phyloP scores from a whole-genome alignment of 768 basidiomycete genomes.

The Antrodiella citrinella region DNA sequence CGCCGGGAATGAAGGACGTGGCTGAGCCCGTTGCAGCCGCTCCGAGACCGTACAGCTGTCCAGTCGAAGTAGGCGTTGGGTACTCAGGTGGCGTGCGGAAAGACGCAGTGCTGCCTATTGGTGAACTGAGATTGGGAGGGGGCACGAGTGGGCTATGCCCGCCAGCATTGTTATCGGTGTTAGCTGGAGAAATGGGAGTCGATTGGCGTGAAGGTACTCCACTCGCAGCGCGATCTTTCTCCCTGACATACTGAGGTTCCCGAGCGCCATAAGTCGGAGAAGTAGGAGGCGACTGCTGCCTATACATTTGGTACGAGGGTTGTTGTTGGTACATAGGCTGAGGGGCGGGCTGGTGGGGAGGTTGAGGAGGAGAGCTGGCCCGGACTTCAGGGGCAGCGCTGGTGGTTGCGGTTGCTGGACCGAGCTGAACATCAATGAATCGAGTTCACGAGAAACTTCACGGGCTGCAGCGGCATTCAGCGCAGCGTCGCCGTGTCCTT shows the following conservation, averaged over 20 bases:
- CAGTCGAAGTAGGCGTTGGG: conserved; percentile 22
- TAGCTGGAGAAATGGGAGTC: background rate
- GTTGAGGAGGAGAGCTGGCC: conserved; percentile 26
- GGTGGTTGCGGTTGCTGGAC: conserved; percentile 15
- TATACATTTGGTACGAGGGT: background rate
- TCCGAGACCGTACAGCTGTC: conserved; percentile 16
- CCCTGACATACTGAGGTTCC: conserved; percentile 5
- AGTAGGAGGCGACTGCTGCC: background rate
- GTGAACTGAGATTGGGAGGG: conserved; percentile 6
- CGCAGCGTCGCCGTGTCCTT: conserved; percentile 32
- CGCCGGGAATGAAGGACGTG: conserved; percentile 19
- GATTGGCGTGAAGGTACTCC: conserved; percentile 1
- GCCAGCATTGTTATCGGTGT: background rate
- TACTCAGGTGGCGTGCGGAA: conserved; percentile 38
- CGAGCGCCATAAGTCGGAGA: conserved; percentile 1
- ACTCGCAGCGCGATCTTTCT: conserved; percentile 6
- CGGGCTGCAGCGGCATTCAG: conserved; percentile 61
- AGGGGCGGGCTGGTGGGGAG: conserved; percentile 3
- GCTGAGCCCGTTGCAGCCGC: conserved; percentile 11
- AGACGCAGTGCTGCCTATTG: conserved; percentile 21
- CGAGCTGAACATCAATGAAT: conserved; percentile 40
- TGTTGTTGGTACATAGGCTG: conserved; percentile 19
- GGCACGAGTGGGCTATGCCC: conserved; percentile 3
- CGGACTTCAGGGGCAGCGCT: conserved; percentile 24
- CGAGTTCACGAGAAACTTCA: conserved; percentile 58